phyloP scores from a whole-genome alignment of 345 rosid genomes.

The Citrus medica region DNA sequence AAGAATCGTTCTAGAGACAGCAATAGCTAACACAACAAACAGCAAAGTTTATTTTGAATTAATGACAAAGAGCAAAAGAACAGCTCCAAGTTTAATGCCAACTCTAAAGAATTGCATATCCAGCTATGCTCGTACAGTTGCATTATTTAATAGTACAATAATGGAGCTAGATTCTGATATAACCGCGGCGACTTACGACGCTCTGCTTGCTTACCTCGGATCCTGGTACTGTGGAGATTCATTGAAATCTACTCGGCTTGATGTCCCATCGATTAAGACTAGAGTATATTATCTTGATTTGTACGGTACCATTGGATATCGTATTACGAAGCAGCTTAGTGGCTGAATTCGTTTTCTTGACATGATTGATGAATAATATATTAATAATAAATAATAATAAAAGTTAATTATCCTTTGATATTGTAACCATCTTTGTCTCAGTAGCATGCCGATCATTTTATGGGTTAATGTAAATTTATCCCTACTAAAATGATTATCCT shows the following conservation, averaged over 20 bases:
- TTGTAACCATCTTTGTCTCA: too few relatives aligned
- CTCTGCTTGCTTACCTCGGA: background rate
- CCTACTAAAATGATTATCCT: too few relatives aligned
- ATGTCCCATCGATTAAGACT: background rate
- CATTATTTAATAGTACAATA: background rate
- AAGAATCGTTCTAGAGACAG: background rate
- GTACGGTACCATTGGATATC: background rate
- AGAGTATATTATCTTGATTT: background rate
- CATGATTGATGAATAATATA: too few relatives aligned
- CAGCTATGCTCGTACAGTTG: background rate
- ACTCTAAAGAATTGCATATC: background rate
- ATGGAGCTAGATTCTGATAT: slow-evolving; percentile 8
- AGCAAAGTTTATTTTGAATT: background rate
- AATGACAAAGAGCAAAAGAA: background rate
- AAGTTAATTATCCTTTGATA: too few relatives aligned
- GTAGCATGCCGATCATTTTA: too few relatives aligned
- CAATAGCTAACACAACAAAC: background rate
- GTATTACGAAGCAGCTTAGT: background rate
- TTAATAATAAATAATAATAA: too few relatives aligned
- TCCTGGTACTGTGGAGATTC: slow-evolving; percentile 5
- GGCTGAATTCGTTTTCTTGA: too few relatives aligned
- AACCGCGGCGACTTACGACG: slow-evolving; percentile 8
- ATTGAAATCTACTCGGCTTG: background rate
- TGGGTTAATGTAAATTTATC: too few relatives aligned
- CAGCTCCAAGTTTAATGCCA: background rate